These are phyloP conservation scores for Candida dubliniensis DNA, from an alignment of 1,139 yeast genomes.

Conservation along the genomic window DNA sequence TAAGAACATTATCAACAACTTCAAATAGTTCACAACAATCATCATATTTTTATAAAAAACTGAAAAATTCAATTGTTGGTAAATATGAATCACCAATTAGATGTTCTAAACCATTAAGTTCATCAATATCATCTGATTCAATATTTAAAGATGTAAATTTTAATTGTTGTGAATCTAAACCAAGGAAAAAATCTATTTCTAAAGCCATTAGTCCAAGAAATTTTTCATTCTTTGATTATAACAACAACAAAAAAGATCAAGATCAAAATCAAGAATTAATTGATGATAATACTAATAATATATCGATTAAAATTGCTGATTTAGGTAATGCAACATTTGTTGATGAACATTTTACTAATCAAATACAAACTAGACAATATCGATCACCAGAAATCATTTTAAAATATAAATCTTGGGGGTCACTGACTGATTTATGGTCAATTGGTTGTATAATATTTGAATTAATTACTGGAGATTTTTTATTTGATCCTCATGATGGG, in stretches of 20 bases:
- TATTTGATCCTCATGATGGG: constrained; percentile 79
- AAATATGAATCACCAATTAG: constrained; percentile 28
- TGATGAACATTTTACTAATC: constrained; percentile 72
- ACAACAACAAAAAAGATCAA: constrained; percentile 2
- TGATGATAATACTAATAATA: constrained; percentile 2
- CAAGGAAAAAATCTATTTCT: constrained; percentile 7
- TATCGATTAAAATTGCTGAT: constrained; percentile 65
- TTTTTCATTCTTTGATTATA: constrained; percentile 4
- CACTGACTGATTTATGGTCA: constrained; percentile 82
- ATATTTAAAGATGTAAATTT: constrained; percentile 21
- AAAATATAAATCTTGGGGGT: constrained; percentile 75
- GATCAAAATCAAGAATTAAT: not conserved
- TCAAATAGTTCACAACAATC: constrained; percentile 6
- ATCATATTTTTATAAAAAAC: constrained; percentile 20
- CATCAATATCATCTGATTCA: constrained; percentile 22
- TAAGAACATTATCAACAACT: constrained; percentile 13
- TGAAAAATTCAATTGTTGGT: constrained; percentile 23
- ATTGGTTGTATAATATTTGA: constrained; percentile 81
- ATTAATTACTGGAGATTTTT: constrained; percentile 77
- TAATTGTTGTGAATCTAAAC: constrained; percentile 7
- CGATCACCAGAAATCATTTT: constrained; percentile 75
- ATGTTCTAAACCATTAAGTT: constrained; percentile 31
- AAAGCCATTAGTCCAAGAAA: constrained; percentile 12
- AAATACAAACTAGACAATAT: constrained; percentile 85
- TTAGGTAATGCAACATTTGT: constrained; percentile 84